These are phyloP conservation scores for Rhodotorula taiwanensis DNA, from an alignment of 768 basidiomycete genomes.

Conservation along the genomic window DNA sequence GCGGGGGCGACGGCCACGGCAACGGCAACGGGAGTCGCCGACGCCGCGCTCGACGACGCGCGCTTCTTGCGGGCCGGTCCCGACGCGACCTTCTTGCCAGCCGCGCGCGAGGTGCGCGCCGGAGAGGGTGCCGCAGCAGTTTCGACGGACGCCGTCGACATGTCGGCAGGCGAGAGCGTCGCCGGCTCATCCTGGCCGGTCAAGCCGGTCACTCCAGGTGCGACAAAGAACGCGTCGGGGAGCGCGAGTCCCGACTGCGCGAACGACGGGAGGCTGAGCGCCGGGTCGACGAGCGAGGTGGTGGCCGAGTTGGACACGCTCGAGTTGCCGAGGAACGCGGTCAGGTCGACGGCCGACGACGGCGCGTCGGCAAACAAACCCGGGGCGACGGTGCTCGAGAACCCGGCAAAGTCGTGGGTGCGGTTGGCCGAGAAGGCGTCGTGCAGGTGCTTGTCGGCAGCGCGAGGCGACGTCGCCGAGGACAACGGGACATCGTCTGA, in stretches of 20 bases:
- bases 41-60: neutral
- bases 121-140: no score
- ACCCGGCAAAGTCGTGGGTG: constrained; percentile 4
- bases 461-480: neutral
- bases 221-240: constrained; percentile 25
- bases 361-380: neutral
- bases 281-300: constrained; percentile 30
- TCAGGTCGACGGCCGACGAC: neutral
- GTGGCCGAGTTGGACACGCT: neutral
- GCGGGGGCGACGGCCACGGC: constrained; percentile 3
- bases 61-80: constrained; percentile 27
- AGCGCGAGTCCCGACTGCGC: neutral
- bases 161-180: constrained; percentile 35
- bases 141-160: constrained; percentile 13
- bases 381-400: neutral
- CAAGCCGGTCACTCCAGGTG: constrained; percentile 40
- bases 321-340: neutral
- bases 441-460: neutral
- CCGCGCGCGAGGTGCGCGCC: constrained; percentile 55
- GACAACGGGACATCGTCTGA: constrained; percentile 14
- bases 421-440: neutral
- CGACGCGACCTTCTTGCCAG: constrained; percentile 45
- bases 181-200: constrained; percentile 32
- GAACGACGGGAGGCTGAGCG: constrained; percentile 25
- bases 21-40: neutral